Evolutionary conservation across 2,329 filamentous ascomycete genomes (phyloP).

Genomic region (Graphilbum ipis-grandicollis): DNA sequence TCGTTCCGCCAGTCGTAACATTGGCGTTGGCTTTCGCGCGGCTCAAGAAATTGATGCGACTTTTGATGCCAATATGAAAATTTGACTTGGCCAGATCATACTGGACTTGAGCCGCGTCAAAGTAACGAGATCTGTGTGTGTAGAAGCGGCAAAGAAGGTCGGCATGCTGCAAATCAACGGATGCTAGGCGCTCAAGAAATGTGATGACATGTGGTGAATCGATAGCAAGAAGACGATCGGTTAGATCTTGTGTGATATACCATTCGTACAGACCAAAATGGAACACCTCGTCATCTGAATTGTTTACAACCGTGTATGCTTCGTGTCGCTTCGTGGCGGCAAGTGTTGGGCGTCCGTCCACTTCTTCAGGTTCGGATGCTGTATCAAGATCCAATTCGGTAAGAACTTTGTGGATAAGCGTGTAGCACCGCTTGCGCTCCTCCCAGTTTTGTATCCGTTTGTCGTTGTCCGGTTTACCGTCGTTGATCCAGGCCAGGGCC

Average conservation of each 20-base stretch:
- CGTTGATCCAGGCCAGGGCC: slow-evolving; percentile 73
- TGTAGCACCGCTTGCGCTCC: slow-evolving; percentile 63
- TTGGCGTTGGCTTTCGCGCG: slow-evolving; percentile 85
- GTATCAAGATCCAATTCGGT: slow-evolving; percentile 57
- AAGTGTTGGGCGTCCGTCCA: slow-evolving; percentile 64
- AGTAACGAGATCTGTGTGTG: slow-evolving; percentile 66
- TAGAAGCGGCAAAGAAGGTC: slow-evolving; percentile 90
- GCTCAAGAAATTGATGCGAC: slow-evolving; percentile 77
- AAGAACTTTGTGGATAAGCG: slow-evolving; percentile 72
- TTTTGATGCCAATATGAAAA: slow-evolving; percentile 63
- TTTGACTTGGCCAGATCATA: slow-evolving; percentile 67
- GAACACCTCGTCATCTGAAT: slow-evolving; percentile 82
- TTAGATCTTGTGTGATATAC: slow-evolving; percentile 78
- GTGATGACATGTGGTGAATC: slow-evolving; percentile 72
- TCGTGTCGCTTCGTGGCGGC: slow-evolving; percentile 67
- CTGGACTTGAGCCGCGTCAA: slow-evolving; percentile 78
- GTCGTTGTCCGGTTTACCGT: slow-evolving; percentile 58
- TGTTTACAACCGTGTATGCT: slow-evolving; percentile 79
- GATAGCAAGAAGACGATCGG: slow-evolving; percentile 68
- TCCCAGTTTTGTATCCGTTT: slow-evolving; percentile 49
- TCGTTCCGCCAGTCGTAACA: slow-evolving; percentile 59
- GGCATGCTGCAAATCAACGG: slow-evolving; percentile 57
- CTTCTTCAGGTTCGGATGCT: slow-evolving; percentile 47
- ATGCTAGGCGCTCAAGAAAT: slow-evolving; percentile 65
- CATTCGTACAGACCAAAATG: slow-evolving; percentile 95